Evolutionary conservation across 1,139 yeast species (phyloP), one percentile per base, ranked within the genome.

Genomic region (Blastobotrys persicus): DNA sequence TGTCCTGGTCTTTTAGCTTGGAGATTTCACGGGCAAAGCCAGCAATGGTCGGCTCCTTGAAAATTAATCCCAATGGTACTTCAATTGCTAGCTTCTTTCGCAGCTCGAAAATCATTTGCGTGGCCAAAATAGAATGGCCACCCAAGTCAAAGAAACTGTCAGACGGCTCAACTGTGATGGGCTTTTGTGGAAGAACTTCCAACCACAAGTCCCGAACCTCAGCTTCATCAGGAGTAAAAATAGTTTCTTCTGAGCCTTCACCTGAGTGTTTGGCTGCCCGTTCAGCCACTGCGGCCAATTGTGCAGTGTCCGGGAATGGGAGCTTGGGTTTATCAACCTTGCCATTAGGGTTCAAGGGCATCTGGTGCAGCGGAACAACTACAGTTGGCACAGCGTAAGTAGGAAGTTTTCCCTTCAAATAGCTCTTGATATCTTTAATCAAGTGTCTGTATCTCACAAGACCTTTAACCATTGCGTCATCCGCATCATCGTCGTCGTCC

Each of bases 101-200:
- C 58, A 92, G 78, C 59, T 87, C 92, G 62, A 92, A 92, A 57
- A 92, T 92, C 97, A 94, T 89, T 67, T 95, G 80, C 0, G 99
- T 94, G 9, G 98, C 98, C 58, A 92, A 75, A 60, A 94, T 91
- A 0, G 98, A 91, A 68, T 94, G 98, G 3, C 99, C 99, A 51
- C 99, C 99, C 52, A 94, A 74, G 64, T 94, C 99, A 63, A 94
- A 94, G 79, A 94, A 94, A 2, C 95, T 87, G 65, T 94, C 98
- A 2, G 78, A 77, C 41, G 85, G 85, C 33, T 83, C 76, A 47
- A 89, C 79, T 7, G 85, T 70, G 1, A 92, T 83, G 7, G 98
- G 96, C 56, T 81, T 79, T 57, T 82, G 85, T 37, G 98, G 98
- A 58, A 94, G 76, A 9, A 92, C 85, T 31, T 79, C 79, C 45